Evolutionary conservation across 2,329 filamentous ascomycete genomes (phyloP).

Genomic region (Remersonia thermophila): DNA sequence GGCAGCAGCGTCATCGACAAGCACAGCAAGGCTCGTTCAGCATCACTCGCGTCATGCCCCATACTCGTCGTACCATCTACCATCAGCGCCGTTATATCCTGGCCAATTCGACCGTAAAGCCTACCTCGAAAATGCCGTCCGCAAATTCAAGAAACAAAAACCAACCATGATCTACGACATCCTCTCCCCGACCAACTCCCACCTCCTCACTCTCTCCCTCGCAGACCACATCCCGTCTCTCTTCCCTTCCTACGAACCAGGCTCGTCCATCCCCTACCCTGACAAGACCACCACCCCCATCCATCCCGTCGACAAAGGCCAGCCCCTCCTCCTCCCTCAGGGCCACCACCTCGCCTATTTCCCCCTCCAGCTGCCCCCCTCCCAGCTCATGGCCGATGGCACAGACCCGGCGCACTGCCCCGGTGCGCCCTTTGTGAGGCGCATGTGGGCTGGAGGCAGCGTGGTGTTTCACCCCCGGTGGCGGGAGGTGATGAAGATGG

Average conservation of each 20-base stretch:
- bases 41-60: no score
- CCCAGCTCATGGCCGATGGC: slow-evolving; percentile 62
- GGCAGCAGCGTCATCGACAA: no score
- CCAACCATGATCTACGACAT: slow-evolving; percentile 27
- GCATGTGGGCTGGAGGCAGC: slow-evolving; percentile 82
- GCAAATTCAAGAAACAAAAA: slow-evolving; percentile 4
- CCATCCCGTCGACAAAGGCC: background rate
- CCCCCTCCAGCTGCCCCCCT: slow-evolving; percentile 52
- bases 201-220: slow-evolving; percentile 54
- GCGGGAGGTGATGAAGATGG: slow-evolving; percentile 22
- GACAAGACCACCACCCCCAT: background rate
- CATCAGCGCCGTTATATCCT: no score
- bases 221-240: slow-evolving; percentile 35
- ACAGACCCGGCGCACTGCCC: slow-evolving; percentile 73
- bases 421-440: slow-evolving; percentile 55
- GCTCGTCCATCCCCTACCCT: slow-evolving; percentile 40
- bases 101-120: slow-evolving; percentile 7
- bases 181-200: slow-evolving; percentile 46
- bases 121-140: slow-evolving; percentile 9
- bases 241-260: slow-evolving; percentile 44
- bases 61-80: no score
- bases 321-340: slow-evolving; percentile 35
- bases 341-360: slow-evolving; percentile 85
- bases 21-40: no score
- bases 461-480: slow-evolving; percentile 39